Evolutionary conservation across 306 rosid species (phyloP), one percentile per base, ranked within the genome.

Genomic region (Coriaria nepalensis): DNA sequence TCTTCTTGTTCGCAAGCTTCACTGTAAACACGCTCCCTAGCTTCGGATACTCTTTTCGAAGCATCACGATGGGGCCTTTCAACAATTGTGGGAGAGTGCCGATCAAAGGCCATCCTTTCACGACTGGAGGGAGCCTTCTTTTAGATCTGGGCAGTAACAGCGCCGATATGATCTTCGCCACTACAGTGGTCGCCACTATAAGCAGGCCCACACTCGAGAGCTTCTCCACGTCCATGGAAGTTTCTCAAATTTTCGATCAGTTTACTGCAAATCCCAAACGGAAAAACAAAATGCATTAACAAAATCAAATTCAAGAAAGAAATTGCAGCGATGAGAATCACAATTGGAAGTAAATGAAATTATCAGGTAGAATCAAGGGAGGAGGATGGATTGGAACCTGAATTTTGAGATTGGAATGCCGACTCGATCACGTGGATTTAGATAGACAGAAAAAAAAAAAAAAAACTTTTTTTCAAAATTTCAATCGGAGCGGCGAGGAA

Each of bases 21-120:
- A 85, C 10, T 6, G 92, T 90, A 68, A 90, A 90, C n/a, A 90
- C 98, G 47, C 81, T 50, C 9, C 98, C 98, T 10, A 79, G 94
- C 43, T 77, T 85, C 0, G 95, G 94, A 59, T 81, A 85, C 70
- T 84, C 95, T 43, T 81, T 69, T 6, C 85, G 68, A 20, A 90
- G 78, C 94, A 90, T 67, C 32, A 81, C 49, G 35, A 90, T 69
- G 4, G 98, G 98, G 15, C 98, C 98, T 11, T 81, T 81, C 2
- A 90, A 59, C 53, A 90, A 85, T 2, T 87, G 79, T 42, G 43
- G 0, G 4, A 90, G 34, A 2, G 92, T 95, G 5, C 98, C 95
- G 2, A 85, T 4, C 8, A 90, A 3, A 2, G 95, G 98, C 66
- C 68, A 57, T 0, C 78, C 60, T 20, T 62, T 63, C 6, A 81